Base-by-base conservation (phyloP, 257 asterid species). In the Solanum clarkiae region DNA sequence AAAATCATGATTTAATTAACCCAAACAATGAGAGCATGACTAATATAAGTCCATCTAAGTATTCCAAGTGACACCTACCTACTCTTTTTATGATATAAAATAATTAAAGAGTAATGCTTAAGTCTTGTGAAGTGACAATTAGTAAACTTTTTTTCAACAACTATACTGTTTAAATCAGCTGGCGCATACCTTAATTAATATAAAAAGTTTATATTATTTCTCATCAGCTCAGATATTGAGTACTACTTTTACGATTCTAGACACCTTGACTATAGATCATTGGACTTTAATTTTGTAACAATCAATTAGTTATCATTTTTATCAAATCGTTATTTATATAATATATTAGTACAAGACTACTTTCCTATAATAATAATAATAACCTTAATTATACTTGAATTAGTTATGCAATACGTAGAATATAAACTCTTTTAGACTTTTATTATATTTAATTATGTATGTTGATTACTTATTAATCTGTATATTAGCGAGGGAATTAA, bases 41-140 rank as follows among this genome's bases (percentile, higher is more conserved):
- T 90, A 83, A 88, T 82, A 88, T 84, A 87, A 91, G 93, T 88
- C 93, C 89, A 92, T 92, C 89, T 91, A 88, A 87, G 89, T 89
- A 87, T 80, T 89, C 93, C 94, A 92, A 91, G 89, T 90, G 88
- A 93, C 86, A 90, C 57, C 60, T 85, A 91, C 94, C 92, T 88
- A 90, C 90, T 87, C 72, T 80, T 88, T 85, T 88, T 85, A 80
- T 56, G 66, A 88, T 59, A 62, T 79, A 87, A 36, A 36, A 84
- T 86, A 86, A 74, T 68, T 55, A 87, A 72, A 29, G 93, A 94
- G 92, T 92, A 92, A 88, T 92, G 93, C 93, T 92, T 88, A 90
- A 89, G 97, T 90, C 93, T 91, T 90, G 95, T 90, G 93, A 89
- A 89, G 80, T 88, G 92, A 82, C 68, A 53, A 45, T n/a, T 54